Percentiles rank a stretch among this genome's conserved stretches.
These are phyloP conservation scores for Avena eriantha DNA, from an alignment of 176 grass and related monocot species.

Conservation along the genomic window DNA sequence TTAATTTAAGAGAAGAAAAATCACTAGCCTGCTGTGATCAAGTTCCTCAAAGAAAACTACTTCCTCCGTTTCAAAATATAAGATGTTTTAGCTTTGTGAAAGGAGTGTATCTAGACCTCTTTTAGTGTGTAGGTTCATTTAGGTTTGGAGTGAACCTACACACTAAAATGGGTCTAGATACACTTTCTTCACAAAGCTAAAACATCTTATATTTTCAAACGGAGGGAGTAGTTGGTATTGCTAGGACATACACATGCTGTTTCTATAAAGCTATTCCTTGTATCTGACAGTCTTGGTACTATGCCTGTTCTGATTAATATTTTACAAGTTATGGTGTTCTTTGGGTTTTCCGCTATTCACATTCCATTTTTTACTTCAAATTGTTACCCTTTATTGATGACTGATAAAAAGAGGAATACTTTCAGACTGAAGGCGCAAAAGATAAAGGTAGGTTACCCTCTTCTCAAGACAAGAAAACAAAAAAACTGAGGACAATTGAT, in stretches of 20 bases:
- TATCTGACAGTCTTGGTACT: background rate
- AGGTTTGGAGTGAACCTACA: too few species aligned
- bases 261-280: constrained; percentile 27
- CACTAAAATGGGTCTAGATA: too few species aligned
- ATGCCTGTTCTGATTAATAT: background rate
- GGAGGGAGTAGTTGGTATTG: background rate
- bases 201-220: too few species aligned
- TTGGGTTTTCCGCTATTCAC: background rate
- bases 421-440: constrained; percentile 50
- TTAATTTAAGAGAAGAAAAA: background rate
- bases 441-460: constrained; percentile 43
- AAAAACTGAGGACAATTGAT: constrained; percentile 42
- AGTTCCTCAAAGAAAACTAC: constrained; percentile 5
- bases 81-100: too few species aligned
- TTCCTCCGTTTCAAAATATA: too few species aligned
- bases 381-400: constrained; percentile 25
- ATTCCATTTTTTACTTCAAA: background rate
- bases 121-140: too few species aligned
- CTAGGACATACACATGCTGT: constrained; percentile 14
- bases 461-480: constrained; percentile 53
- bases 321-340: constrained; percentile 7
- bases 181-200: too few species aligned
- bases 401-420: constrained; percentile 33
- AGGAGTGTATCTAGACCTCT: too few species aligned
- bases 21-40: constrained; percentile 8